Percentiles rank a stretch among this genome's conserved stretches.
Conservation (phyloP, 768 basidiomycete species). For the Clavulina sp. region DNA sequence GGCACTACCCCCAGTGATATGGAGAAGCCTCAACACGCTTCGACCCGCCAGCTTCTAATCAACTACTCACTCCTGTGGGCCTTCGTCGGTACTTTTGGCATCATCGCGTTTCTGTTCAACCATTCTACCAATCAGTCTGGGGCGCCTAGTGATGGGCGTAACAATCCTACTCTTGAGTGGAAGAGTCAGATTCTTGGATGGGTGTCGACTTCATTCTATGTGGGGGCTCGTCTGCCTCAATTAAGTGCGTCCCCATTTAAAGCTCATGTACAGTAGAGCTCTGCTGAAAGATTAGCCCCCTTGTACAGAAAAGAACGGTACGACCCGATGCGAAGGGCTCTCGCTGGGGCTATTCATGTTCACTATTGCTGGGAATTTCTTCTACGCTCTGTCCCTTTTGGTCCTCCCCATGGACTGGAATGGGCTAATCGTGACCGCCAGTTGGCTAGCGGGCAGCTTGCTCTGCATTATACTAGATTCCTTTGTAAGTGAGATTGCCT, state of each 20-base stretch:
- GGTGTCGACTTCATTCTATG: conserved; percentile 64
- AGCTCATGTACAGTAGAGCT: background rate
- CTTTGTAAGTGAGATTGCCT: background rate
- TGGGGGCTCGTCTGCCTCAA: conserved; percentile 76
- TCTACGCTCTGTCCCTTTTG: conserved; percentile 70
- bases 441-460: conserved; percentile 71
- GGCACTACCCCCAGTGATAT: no score
- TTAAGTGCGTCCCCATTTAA: conserved; percentile 38
- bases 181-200: conserved; percentile 69
- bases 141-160: background rate
- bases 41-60: no score
- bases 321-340: conserved; percentile 82
- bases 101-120: conserved; percentile 31
- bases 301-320: conserved; percentile 66
- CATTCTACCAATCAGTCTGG: background rate
- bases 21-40: no score
- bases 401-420: conserved; percentile 47
- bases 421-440: conserved; percentile 70
- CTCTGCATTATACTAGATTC: background rate
- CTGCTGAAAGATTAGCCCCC: background rate
- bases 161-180: conserved; percentile 8
- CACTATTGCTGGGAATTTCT: conserved; percentile 72
- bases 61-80: conserved; percentile 30
- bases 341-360: conserved; percentile 88
- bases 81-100: conserved; percentile 56